Base-by-base conservation (phyloP, 345 rosid species). In the Dipteronia sinensis region DNA sequence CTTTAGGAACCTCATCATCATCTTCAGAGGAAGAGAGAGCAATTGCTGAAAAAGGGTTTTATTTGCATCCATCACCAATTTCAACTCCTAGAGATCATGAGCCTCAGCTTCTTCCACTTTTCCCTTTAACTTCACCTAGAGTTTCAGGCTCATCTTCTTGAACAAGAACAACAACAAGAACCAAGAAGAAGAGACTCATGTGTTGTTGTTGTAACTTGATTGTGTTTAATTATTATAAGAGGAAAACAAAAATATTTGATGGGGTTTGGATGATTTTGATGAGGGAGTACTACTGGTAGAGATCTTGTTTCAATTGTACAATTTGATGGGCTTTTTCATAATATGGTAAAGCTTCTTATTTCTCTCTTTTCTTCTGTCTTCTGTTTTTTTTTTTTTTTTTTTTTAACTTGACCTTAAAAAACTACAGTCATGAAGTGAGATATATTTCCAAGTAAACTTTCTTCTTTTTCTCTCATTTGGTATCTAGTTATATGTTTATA, bases 71-170 rank as follows among this genome's bases (percentile, higher is more conserved):
- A 29, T 94, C 99, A 10, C 99, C 98, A n/a, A 85, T 91, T 68
- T 87, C 94, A 31, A 94, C 99, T 12, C 98, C 98, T 0, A 82
- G 97, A 80, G 98, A 88, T 31, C 78, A 92, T 12, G 98, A 97
- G 93, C 99, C 98, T 4, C 96, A 93, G 87, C 92, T 97, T 70
- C 70, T 97, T 69, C 89, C 98, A 9, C 87, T 97, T 31, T 97
- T 97, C 34, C 99, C 99, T 53, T 85, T 94, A 42, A 90, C 96
- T 59, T 94, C 99, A 5, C 98, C 98, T 13, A 87, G 88, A 74
- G 80, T 86, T 58, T 88, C 94, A 59, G 90, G 87, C 38, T 82
- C 88, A 76, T 81, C 88, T 46, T 82, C 84, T 34, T 76, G 89
- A 59, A 20, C n/a, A 53, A 16, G 15, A 53, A 46, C 13, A 81